Base-by-base conservation (phyloP, 495 filamentous ascomycete species). In the Aspergillus sclerotiicarbonarius region DNA sequence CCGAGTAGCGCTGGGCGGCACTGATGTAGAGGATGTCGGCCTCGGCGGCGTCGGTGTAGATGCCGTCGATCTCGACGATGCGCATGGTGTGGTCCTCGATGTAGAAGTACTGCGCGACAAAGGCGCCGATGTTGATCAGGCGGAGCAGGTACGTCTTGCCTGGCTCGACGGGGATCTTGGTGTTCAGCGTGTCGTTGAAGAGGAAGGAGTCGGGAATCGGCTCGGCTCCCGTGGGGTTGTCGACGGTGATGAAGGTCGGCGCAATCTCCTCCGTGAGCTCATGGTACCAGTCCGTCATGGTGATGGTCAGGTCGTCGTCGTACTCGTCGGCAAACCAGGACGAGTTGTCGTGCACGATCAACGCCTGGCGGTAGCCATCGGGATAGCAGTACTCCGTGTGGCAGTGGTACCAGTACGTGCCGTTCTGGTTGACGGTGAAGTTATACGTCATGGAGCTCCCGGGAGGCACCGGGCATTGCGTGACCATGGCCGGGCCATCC, bases 331-430 rank as follows among this genome's bases (percentile, higher is more conserved):
- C 63, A 63, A 83, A 89, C 4, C 87, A 88, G 13, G 76, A 71
- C 0, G 82, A 60, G 4, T 82, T 81, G 63, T 92, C 89, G 49
- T 90, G 81, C 37, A 94, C 74, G 44, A 92, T 83, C 39, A 94
- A 68, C 0, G 89, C 81, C 1, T 87, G 87, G 46, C 87, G 79
- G 32, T 89, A 79, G 30, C 90, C 90, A 67, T 94, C 90, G 1
- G 90, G 87, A 52, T 90, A 91, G 66, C 90, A 88, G 6, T 76
- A 80, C 44, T 75, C 73, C 16, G 79, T 77, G 63, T 92, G 89
- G 12, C 85, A 90, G 67, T 92, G 89, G 63, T 92, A 92, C 90
- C 90, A 92, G 70, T 90, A 92, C 0, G 88, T 90, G 30, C 89
- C 89, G 10, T 82, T 83, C 67, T 91, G 86, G 56, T 87, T 74